Conservation (phyloP, 2,329 filamentous ascomycete genomes). For the Tetracladium maxilliforme region DNA sequence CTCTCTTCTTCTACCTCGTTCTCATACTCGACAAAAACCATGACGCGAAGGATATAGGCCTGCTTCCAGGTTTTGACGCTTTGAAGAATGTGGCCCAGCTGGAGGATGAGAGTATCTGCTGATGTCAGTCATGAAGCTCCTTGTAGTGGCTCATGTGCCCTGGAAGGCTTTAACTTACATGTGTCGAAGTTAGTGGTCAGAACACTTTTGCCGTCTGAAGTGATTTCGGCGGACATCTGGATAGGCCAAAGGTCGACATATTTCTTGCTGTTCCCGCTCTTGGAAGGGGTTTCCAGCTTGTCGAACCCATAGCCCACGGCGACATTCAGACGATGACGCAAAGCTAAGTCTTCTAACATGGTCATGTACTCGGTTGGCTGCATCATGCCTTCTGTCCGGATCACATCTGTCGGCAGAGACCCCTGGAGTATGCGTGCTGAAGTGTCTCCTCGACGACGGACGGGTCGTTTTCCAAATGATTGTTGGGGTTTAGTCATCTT, state of each 20-base stretch:
- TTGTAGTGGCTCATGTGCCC: not conserved
- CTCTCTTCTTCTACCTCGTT: conserved; percentile 69
- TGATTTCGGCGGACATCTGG: conserved; percentile 79
- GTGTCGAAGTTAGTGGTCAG: conserved; percentile 86
- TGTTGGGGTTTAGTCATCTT: conserved; percentile 14
- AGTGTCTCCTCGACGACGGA: conserved; percentile 34
- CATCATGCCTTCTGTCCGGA: conserved; percentile 53
- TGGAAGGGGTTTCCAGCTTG: conserved; percentile 55
- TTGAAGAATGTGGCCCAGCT: conserved; percentile 71
- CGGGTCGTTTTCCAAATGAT: conserved; percentile 15
- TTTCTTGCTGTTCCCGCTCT: conserved; percentile 44
- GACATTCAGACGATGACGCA: conserved; percentile 69
- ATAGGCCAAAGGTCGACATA: conserved; percentile 87
- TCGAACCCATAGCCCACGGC: conserved; percentile 75
- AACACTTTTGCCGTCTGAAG: conserved; percentile 50
- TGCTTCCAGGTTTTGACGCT: conserved; percentile 72
- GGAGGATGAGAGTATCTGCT: conserved; percentile 70
- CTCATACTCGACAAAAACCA: conserved; percentile 84
- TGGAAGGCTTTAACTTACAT: conserved; percentile 33
- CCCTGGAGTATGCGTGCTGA: conserved; percentile 40
- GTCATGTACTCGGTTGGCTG: conserved; percentile 63
- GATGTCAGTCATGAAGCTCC: conserved; percentile 6
- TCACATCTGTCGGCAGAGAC: conserved; percentile 52
- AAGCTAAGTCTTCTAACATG: conserved; percentile 66
- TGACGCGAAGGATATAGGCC: conserved; percentile 57